A percentile compares a stretch with the other conserved stretches of the same genome.
Conservation (phyloP, 176 grass and related monocot genomes). For the Triticum monococcum region DNA sequence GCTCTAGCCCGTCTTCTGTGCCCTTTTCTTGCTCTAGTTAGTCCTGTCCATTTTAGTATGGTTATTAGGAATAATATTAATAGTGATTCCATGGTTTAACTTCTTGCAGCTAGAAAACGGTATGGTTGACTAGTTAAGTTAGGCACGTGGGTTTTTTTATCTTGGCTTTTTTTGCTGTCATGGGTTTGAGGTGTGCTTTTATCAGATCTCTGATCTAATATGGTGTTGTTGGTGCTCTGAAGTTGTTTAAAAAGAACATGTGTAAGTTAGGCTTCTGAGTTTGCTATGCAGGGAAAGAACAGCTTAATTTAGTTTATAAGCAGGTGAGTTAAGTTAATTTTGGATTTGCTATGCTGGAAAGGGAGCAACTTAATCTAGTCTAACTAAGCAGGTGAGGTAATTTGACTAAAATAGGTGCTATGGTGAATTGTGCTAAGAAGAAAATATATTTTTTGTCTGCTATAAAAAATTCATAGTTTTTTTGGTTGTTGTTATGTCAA, state of each 20-base stretch:
- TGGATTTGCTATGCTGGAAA: constrained; percentile 14
- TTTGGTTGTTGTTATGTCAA: neutral
- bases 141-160: neutral
- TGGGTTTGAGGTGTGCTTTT: constrained; percentile 5
- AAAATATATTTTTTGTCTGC: neutral
- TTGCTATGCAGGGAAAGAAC: neutral
- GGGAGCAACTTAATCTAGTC: constrained; percentile 10
- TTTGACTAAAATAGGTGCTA: constrained; percentile 27
- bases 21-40: constrained; percentile 11
- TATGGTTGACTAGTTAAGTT: neutral
- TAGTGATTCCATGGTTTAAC: constrained; percentile 1
- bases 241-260: neutral
- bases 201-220: neutral
- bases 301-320: constrained; percentile 1
- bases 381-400: neutral
- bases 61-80: neutral
- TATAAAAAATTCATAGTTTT: neutral
- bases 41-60: neutral
- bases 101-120: neutral
- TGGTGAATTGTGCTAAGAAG: constrained; percentile 1
- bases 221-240: neutral
- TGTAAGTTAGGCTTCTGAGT: neutral
- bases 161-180: neutral
- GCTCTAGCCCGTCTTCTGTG: neutral
- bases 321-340: constrained; percentile 3